Percentiles rank a stretch among this genome's conserved stretches.
Evolutionary conservation across 305 asterid genomes (phyloP).

Genomic region (Fraxinus xanthoxyloides): DNA sequence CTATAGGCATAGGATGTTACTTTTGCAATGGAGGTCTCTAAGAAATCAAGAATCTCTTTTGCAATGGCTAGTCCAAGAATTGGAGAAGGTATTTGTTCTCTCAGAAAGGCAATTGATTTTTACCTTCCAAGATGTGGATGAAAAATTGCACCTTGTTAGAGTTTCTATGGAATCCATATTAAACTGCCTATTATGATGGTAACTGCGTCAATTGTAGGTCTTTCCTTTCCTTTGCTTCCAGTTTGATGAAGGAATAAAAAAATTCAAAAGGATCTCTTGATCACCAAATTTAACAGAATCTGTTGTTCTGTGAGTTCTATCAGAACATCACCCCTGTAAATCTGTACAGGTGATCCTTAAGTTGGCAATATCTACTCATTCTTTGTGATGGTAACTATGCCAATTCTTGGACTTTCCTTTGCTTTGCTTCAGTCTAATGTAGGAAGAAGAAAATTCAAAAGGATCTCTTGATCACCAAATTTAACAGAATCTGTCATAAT

Average conservation of each 20-base stretch:
- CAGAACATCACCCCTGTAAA: slow-evolving; percentile 30
- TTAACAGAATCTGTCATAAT: background rate
- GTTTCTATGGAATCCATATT: slow-evolving; percentile 74
- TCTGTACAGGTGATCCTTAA: slow-evolving; percentile 25
- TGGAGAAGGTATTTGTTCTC: slow-evolving; percentile 54
- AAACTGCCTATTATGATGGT: slow-evolving; percentile 20
- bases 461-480: slow-evolving; percentile 15
- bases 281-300: slow-evolving; percentile 12
- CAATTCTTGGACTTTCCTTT: too few relatives aligned
- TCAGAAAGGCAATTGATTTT: slow-evolving; percentile 80
- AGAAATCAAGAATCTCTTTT: slow-evolving; percentile 70
- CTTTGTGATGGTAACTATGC: too few relatives aligned
- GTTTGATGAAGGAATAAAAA: background rate
- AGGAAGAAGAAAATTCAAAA: slow-evolving; percentile 4
- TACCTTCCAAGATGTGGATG: slow-evolving; percentile 78
- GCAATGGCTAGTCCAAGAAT: slow-evolving; percentile 56
- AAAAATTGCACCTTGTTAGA: slow-evolving; percentile 71
- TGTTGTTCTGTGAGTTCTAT: too few relatives aligned
- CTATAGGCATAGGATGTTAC: slow-evolving; percentile 73
- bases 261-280: slow-evolving; percentile 1
- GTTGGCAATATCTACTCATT: too few relatives aligned
- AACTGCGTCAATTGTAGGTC: slow-evolving; percentile 23
- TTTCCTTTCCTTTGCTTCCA: background rate
- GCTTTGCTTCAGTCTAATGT: too few relatives aligned
- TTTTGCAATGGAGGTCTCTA: slow-evolving; percentile 88